Conservation (phyloP, 2,329 filamentous ascomycete species). For the Penicillium sclerotigenum region DNA sequence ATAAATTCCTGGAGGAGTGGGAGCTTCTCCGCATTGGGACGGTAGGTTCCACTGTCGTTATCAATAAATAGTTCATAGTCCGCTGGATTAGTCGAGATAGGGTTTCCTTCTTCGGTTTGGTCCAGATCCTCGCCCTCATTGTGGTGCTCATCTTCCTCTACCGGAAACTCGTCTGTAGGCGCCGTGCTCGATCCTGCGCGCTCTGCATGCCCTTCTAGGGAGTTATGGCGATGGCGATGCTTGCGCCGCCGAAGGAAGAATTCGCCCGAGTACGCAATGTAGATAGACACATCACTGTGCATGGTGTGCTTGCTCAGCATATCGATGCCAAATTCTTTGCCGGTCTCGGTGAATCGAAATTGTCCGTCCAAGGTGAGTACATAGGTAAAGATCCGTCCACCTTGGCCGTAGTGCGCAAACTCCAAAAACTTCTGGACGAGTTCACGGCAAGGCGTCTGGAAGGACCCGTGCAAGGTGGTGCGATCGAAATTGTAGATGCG, state of each 20-base stretch:
- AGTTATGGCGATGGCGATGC: constrained; percentile 42
- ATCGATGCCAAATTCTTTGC: constrained; percentile 92
- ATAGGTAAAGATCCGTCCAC: constrained; percentile 85
- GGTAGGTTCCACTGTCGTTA: constrained; percentile 91
- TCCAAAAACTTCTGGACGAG: constrained; percentile 79
- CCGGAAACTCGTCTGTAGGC: constrained; percentile 36
- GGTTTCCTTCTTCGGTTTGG: constrained; percentile 4
- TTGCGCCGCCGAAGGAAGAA: constrained; percentile 78
- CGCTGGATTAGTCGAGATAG: constrained; percentile 50
- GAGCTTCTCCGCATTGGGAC: constrained; percentile 74
- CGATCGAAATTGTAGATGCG: constrained; percentile 86
- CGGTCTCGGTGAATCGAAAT: constrained; percentile 89
- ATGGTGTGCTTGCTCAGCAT: constrained; percentile 93
- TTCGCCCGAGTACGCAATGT: constrained; percentile 88
- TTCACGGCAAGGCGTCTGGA: constrained; percentile 64
- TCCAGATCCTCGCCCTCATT: constrained; percentile 44
- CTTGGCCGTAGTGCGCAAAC: constrained; percentile 80
- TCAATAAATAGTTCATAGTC: constrained; percentile 88
- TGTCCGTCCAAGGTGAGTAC: constrained; percentile 83
- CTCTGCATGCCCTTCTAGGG: constrained; percentile 3
- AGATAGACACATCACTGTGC: constrained; percentile 88
- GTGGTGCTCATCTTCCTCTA: constrained; percentile 28
- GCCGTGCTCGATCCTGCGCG: constrained; percentile 5
- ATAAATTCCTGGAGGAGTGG: constrained; percentile 70
- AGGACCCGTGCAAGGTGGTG: constrained; percentile 68